Evolutionary conservation across 495 filamentous ascomycete genomes (phyloP), one percentile per base, ranked within the genome.

Genomic region (Polyplosphaeria fusca): DNA sequence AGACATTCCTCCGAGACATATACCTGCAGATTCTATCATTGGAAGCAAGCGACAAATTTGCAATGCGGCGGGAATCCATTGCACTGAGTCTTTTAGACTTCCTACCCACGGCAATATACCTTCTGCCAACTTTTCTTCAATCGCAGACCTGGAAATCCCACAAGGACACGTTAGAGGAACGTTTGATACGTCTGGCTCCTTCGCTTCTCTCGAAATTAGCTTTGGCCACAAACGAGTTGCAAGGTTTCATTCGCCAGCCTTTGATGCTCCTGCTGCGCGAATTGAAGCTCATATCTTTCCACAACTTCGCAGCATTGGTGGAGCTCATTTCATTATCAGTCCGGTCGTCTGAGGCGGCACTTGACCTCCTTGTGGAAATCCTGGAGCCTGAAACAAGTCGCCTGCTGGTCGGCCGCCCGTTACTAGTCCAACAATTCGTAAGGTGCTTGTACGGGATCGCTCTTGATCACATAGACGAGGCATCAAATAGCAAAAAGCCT

Each of bases 381-480:
- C 68, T 79, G 3, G 74, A 77, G 41, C 68, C 53, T 0, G 71
- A 75, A 56, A 70, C 63, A 39, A 41, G 52, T 12, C 68, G 75
- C 1, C 46, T 78, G 2, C 52, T 79, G 1, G 26, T 67, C 9
- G 71, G 61, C n/a, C 54, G 69, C 0, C 68, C 67, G 2, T 42
- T 48, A 2, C 47, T 70, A 3, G 60, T 71, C 1, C 51, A 64
- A 5, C 66, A 71, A 49, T 72, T 75, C 50, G 66, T 72, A 1
- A 58, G 55, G 30, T 74, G 73, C 48, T 27, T 70, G 3, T 71
- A 76, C 37, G 76, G 72, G 2, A 75, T 79, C 28, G 74, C 76
- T 7, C 41, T 79, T 3, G 77, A 80, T 32, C 75, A 79, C 48
- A 70, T 76, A n/a, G 74, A 75, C 28, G 77, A 77, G 47, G 71